Conservation (phyloP, 176 grass and related monocot genomes). For the Triticum turgidum region DNA sequence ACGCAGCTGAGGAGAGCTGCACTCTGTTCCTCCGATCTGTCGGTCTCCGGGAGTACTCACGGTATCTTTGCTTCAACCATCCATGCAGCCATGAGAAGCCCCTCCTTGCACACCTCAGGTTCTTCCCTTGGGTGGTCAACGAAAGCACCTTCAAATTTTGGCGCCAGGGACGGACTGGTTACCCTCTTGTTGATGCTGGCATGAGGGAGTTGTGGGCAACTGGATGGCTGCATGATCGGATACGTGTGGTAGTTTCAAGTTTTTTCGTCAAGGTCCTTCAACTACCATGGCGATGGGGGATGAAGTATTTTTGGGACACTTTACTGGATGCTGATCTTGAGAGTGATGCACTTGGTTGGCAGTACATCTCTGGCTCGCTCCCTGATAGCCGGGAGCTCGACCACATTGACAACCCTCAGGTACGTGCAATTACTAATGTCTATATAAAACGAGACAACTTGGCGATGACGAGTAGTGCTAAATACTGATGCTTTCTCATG, state of each 20-base stretch:
- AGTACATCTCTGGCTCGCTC: slow-evolving; percentile 89
- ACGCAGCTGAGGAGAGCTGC: slow-evolving; percentile 79
- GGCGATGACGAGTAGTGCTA: background rate
- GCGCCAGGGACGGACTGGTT: slow-evolving; percentile 93
- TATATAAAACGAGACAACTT: slow-evolving; percentile 1
- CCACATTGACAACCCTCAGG: slow-evolving; percentile 96
- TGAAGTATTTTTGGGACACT: slow-evolving; percentile 99
- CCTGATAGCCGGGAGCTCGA: slow-evolving; percentile 92
- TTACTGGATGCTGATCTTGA: slow-evolving; percentile 98
- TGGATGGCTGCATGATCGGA: slow-evolving; percentile 92
- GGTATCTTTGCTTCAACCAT: slow-evolving; percentile 92
- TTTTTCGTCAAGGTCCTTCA: slow-evolving; percentile 98
- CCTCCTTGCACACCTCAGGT: slow-evolving; percentile 78
- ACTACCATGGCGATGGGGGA: slow-evolving; percentile 95
- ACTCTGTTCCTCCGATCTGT: slow-evolving; percentile 79
- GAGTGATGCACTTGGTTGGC: slow-evolving; percentile 97
- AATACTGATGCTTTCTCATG: slow-evolving; percentile 36
- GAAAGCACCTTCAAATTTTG: slow-evolving; percentile 82
- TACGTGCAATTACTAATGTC: slow-evolving; percentile 31
- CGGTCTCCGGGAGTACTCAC: slow-evolving; percentile 87
- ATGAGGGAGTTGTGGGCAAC: slow-evolving; percentile 99
- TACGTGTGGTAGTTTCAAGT: slow-evolving; percentile 89
- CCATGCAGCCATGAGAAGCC: slow-evolving; percentile 85
- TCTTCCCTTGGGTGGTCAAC: slow-evolving; percentile 84
- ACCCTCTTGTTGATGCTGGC: slow-evolving; percentile 94